Conservation (phyloP, 2,329 filamentous ascomycete species). For the Colletotrichum musae region DNA sequence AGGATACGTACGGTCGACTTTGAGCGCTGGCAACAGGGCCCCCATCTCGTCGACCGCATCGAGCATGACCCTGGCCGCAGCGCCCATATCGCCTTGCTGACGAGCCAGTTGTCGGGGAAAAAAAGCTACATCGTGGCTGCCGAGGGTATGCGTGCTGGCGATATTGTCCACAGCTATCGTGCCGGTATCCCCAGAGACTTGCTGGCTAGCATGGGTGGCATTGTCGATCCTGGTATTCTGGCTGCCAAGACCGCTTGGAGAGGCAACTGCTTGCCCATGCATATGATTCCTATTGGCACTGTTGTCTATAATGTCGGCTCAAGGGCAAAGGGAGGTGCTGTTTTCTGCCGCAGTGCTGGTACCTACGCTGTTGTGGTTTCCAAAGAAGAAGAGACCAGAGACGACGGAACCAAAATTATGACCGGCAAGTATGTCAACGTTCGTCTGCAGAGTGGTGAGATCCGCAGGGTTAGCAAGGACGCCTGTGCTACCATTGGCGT, state of each 20-base stretch:
- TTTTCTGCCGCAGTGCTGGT: conserved; percentile 95
- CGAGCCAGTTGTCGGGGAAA: conserved; percentile 78
- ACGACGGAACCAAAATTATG: conserved; percentile 72
- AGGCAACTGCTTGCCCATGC: conserved; percentile 94
- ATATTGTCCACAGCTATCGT: conserved; percentile 92
- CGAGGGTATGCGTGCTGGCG: conserved; percentile 92
- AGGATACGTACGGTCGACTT: conserved; percentile 96
- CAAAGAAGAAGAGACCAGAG: conserved; percentile 83
- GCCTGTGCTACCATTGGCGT: conserved; percentile 96
- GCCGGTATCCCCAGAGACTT: conserved; percentile 89
- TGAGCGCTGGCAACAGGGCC: conserved; percentile 81
- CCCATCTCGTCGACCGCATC: conserved; percentile 91
- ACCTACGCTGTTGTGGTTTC: conserved; percentile 91
- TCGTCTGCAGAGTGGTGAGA: conserved; percentile 91
- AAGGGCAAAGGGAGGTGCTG: conserved; percentile 79
- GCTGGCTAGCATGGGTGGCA: conserved; percentile 91
- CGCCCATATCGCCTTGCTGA: conserved; percentile 92
- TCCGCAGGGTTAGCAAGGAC: conserved; percentile 89
- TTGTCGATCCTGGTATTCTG: conserved; percentile 94
- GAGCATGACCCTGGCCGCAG: conserved; percentile 96
- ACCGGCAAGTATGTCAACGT: conserved; percentile 86
- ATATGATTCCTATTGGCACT: conserved; percentile 97
- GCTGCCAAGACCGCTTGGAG: conserved; percentile 94
- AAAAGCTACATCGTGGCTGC: conserved; percentile 96
- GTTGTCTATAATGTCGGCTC: conserved; percentile 92